Conservation (phyloP, 2,329 filamentous ascomycete species). For the Shiraia bambusicola region DNA sequence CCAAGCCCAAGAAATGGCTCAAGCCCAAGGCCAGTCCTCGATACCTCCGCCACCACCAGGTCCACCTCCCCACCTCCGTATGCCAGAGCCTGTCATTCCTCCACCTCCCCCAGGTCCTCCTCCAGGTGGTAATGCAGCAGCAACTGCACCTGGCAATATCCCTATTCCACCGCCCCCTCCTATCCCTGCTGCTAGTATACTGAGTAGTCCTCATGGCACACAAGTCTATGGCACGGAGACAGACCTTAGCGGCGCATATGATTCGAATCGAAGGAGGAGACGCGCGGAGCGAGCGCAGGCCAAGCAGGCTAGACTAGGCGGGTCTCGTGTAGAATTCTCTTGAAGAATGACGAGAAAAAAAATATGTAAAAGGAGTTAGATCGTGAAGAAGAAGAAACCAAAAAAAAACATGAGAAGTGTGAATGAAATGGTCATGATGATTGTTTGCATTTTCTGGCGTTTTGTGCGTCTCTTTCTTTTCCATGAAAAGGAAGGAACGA, state of each 20-base stretch:
- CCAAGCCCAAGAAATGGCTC: slow-evolving; percentile 35
- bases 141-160: slow-evolving; percentile 11
- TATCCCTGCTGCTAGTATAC: slow-evolving; percentile 35
- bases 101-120: slow-evolving; percentile 37
- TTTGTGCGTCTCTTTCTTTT: too few relatives aligned
- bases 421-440: too few relatives aligned
- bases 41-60: slow-evolving; percentile 29
- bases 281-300: slow-evolving; percentile 45
- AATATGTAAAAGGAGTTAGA: not conserved
- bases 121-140: slow-evolving; percentile 18
- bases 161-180: slow-evolving; percentile 40
- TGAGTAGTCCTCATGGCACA: slow-evolving; percentile 42
- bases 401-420: too few relatives aligned
- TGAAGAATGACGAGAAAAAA: slow-evolving; percentile 20
- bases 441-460: too few relatives aligned
- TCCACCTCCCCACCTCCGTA: slow-evolving; percentile 30
- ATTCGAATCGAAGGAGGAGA: slow-evolving; percentile 42
- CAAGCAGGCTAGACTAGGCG: slow-evolving; percentile 37
- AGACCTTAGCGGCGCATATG: slow-evolving; percentile 41
- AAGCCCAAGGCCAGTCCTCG: slow-evolving; percentile 16
- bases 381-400: not conserved
- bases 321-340: slow-evolving; percentile 45
- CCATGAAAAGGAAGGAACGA: too few relatives aligned
- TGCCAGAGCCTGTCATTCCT: slow-evolving; percentile 34
- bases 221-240: slow-evolving; percentile 42